Evolutionary conservation across 257 asterid species (phyloP).

Genomic region (Voacanga thouarsii): DNA sequence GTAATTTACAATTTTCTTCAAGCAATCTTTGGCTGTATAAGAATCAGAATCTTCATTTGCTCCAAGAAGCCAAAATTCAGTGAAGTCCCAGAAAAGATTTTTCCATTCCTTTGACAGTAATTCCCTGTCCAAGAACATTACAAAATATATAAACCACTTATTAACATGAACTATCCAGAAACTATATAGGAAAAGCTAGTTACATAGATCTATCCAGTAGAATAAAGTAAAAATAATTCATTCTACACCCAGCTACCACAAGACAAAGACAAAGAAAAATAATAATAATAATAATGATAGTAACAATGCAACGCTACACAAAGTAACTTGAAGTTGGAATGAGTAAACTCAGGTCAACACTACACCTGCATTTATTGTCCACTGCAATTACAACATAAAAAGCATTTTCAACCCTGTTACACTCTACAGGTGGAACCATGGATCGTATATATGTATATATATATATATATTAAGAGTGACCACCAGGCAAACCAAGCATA

Average conservation of each 20-base stretch:
- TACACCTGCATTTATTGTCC: not conserved
- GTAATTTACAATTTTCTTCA: slow-evolving; percentile 54
- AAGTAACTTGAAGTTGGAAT: too few species aligned
- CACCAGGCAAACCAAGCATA: not conserved
- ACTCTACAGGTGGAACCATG: not conserved
- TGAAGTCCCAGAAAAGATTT: slow-evolving; percentile 82
- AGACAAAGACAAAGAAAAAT: too few species aligned
- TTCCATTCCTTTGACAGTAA: slow-evolving; percentile 87
- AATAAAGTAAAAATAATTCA: not conserved
- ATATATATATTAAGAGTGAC: not conserved
- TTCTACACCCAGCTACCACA: too few species aligned
- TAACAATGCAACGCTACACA: too few species aligned
- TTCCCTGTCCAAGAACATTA: slow-evolving; percentile 54
- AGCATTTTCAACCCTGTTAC: not conserved
- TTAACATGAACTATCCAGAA: slow-evolving; percentile 1
- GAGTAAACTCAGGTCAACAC: too few species aligned
- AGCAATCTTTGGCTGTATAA: slow-evolving; percentile 73
- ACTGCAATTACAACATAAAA: not conserved
- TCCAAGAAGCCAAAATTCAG: slow-evolving; percentile 71
- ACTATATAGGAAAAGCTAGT: not conserved
- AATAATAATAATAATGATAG: not conserved
- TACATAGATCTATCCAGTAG: not conserved
- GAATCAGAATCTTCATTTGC: slow-evolving; percentile 45
- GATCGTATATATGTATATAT: not conserved
- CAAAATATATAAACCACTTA: not conserved